A percentile compares a stretch with the other conserved stretches of the same genome.
phyloP scores from a whole-genome alignment of 2,329 filamentous ascomycete species.

The Colletotrichum trifolii region DNA sequence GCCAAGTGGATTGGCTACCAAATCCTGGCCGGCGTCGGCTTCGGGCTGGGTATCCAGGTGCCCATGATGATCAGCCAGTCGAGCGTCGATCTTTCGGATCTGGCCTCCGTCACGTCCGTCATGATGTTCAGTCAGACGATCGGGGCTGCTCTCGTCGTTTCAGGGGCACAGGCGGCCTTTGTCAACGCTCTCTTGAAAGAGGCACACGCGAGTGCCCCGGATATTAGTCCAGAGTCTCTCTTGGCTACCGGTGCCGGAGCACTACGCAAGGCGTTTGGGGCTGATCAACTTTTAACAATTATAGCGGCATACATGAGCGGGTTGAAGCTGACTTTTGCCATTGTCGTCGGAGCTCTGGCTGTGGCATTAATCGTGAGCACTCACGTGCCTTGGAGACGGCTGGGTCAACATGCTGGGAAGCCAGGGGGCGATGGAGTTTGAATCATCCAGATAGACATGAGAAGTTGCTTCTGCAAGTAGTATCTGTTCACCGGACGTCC shows the following conservation, averaged over 20 bases:
- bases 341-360: no score
- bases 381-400: no score
- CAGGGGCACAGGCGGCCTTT: slow-evolving; percentile 53
- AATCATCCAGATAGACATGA: rapidly evolving
- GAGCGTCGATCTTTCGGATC: slow-evolving; percentile 41
- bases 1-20: slow-evolving; percentile 59
- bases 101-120: slow-evolving; percentile 38
- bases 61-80: slow-evolving; percentile 54
- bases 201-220: slow-evolving; percentile 38
- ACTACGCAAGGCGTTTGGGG: neutral
- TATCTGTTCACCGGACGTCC: no score
- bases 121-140: slow-evolving; percentile 48
- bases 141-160: slow-evolving; percentile 56
- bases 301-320: neutral
- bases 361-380: no score
- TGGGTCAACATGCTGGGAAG: no score
- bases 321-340: no score
- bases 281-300: neutral
- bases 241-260: slow-evolving; percentile 47
- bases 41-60: slow-evolving; percentile 51
- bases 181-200: slow-evolving; percentile 49
- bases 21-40: slow-evolving; percentile 54
- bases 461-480: no score
- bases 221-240: slow-evolving; percentile 38
- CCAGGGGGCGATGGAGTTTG: no score